phyloP scores from a whole-genome alignment of 352 stramenopile species.

The Aphanomyces invadans region DNA sequence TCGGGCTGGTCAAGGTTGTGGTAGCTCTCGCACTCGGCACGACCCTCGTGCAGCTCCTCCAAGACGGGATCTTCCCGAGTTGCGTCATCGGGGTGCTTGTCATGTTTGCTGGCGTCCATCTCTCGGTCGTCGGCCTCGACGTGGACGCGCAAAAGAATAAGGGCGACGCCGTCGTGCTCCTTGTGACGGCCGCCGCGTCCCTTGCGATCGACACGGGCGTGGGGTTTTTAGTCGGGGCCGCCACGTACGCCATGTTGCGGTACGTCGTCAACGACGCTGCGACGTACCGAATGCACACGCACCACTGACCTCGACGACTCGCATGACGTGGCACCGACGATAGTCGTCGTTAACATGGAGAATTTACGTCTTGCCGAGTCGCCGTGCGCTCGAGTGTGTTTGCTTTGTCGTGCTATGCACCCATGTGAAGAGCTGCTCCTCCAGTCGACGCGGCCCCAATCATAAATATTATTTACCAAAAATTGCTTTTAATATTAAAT shows the following conservation, averaged over 20 bases:
- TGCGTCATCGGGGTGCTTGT: slow-evolving; percentile 50
- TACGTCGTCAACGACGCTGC: background rate
- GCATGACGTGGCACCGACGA: too few relatives aligned
- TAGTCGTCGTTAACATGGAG: too few relatives aligned
- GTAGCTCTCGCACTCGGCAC: slow-evolving; percentile 85
- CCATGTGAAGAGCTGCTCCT: too few relatives aligned
- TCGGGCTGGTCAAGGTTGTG: slow-evolving; percentile 85
- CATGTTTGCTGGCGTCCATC: slow-evolving; percentile 47
- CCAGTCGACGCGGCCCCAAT: too few relatives aligned
- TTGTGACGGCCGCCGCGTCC: slow-evolving; percentile 36
- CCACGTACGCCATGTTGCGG: slow-evolving; percentile 32
- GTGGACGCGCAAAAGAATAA: slow-evolving; percentile 36
- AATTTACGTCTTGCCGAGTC: too few relatives aligned
- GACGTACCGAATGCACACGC: background rate
- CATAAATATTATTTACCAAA: too few relatives aligned
- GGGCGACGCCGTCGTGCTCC: slow-evolving; percentile 33
- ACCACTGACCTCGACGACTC: too few relatives aligned
- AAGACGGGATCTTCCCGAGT: slow-evolving; percentile 47
- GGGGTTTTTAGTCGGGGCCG: slow-evolving; percentile 44
- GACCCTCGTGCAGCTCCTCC: slow-evolving; percentile 47
- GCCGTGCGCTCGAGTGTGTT: too few relatives aligned
- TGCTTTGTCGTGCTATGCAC: too few relatives aligned
- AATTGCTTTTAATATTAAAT: too few relatives aligned
- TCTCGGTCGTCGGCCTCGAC: slow-evolving; percentile 44
- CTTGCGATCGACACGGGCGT: slow-evolving; percentile 50